Percentiles rank a stretch among this genome's conserved stretches.
phyloP scores from a whole-genome alignment of 2,329 filamentous ascomycete species.

The Westerdykella sp. region DNA sequence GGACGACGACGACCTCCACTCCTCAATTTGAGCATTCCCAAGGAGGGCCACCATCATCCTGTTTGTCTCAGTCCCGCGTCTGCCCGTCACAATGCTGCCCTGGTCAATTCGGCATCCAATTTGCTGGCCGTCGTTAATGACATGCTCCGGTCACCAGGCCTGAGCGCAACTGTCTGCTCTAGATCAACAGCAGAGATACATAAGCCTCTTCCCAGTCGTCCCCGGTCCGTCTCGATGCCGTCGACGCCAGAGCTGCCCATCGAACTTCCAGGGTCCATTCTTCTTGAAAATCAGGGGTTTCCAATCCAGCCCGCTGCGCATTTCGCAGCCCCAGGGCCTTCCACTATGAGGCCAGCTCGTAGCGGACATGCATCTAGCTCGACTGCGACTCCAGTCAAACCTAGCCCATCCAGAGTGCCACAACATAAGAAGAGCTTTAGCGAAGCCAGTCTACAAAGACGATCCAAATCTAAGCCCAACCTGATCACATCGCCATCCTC shows the following conservation, averaged over 20 bases:
- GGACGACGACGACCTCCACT: slow-evolving; percentile 24
- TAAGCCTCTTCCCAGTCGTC: slow-evolving; percentile 33
- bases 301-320: slow-evolving; percentile 15
- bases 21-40: slow-evolving; percentile 24
- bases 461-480: slow-evolving; percentile 15
- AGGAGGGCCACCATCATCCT: slow-evolving; percentile 14
- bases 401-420: slow-evolving; percentile 15
- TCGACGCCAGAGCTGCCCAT: slow-evolving; percentile 31
- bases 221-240: slow-evolving; percentile 38
- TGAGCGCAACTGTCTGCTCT: slow-evolving; percentile 26
- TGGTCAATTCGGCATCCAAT: slow-evolving; percentile 27
- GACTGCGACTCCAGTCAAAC: slow-evolving; percentile 8
- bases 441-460: slow-evolving; percentile 16
- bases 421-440: slow-evolving; percentile 20
- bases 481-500: slow-evolving; percentile 17
- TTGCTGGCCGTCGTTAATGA: slow-evolving; percentile 40
- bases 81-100: slow-evolving; percentile 23
- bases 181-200: slow-evolving; percentile 23
- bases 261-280: slow-evolving; percentile 11
- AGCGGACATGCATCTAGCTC: slow-evolving; percentile 18
- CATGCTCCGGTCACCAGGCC: slow-evolving; percentile 37
- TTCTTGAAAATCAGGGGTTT: slow-evolving; percentile 32
- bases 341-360: slow-evolving; percentile 23
- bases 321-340: slow-evolving; percentile 10
- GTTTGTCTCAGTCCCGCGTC: slow-evolving; percentile 19